Evolutionary conservation across 352 stramenopile species (phyloP).

Genomic region (Thalassiosira tumida): DNA sequence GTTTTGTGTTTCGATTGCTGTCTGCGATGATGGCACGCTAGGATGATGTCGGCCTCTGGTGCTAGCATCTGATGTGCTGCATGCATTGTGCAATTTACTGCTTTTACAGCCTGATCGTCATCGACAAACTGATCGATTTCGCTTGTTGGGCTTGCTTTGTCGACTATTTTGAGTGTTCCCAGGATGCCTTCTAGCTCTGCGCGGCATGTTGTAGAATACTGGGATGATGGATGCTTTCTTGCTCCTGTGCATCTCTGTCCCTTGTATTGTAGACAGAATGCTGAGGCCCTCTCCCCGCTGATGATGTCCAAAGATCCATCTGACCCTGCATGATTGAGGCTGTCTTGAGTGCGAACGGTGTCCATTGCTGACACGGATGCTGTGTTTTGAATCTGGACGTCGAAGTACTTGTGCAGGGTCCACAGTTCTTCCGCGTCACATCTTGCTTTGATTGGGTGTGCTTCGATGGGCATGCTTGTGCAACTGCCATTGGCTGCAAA

Average conservation of each 20-base stretch:
- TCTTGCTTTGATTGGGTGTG: neutral
- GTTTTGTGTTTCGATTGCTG: neutral
- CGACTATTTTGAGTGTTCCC: neutral
- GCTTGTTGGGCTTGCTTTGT: neutral
- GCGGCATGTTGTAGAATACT: neutral
- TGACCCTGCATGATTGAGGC: neutral
- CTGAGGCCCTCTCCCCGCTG: neutral
- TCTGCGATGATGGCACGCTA: conserved; percentile 6
- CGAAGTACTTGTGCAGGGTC: neutral
- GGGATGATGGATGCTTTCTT: neutral
- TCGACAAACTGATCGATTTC: too few species aligned
- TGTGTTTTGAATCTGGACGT: neutral
- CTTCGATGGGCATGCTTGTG: neutral
- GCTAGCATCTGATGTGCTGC: conserved; percentile 12
- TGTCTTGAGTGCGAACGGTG: too few species aligned
- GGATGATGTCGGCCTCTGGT: conserved; percentile 44
- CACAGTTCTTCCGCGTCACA: neutral
- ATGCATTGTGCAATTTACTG: too few species aligned
- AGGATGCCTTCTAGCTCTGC: neutral
- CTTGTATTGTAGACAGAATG: neutral
- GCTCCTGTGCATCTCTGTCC: too few species aligned
- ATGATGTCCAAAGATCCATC: conserved; percentile 30
- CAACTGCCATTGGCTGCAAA: neutral
- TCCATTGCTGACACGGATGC: neutral
- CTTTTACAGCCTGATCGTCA: too few species aligned